These are phyloP conservation scores for Xylariales sp. DNA, from an alignment of 2,329 filamentous ascomycete genomes.

Conservation along the genomic window DNA sequence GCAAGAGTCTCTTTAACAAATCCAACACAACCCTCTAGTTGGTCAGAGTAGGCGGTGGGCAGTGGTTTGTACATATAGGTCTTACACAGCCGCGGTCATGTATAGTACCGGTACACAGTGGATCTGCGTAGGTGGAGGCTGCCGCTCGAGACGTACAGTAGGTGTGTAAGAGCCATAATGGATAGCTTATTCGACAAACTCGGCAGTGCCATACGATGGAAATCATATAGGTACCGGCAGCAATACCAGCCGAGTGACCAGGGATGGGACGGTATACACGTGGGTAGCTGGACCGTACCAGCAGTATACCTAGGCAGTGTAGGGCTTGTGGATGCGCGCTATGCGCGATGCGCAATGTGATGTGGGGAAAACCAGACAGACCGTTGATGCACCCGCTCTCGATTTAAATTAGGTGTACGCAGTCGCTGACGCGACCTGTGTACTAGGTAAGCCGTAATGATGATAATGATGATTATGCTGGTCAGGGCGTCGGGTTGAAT, in stretches of 20 bases:
- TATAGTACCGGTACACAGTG: conserved; percentile 5
- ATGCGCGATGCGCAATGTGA: conserved; percentile 6
- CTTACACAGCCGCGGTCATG: conserved; percentile 18
- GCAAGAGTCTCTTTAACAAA: conserved; percentile 24
- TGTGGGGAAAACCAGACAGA: conserved; percentile 20
- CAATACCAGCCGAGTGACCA: neutral
- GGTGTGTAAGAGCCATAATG: neutral
- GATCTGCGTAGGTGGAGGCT: neutral
- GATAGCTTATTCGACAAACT: conserved; percentile 14
- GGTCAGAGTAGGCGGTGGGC: neutral
- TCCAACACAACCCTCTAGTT: conserved; percentile 6
- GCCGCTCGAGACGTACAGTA: conserved; percentile 2
- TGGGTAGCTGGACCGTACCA: conserved; percentile 2
- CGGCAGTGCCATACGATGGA: conserved; percentile 16
- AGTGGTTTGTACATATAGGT: conserved; percentile 12
- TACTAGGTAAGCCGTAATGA: conserved; percentile 22
- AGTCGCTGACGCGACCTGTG: conserved; percentile 22
- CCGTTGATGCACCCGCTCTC: conserved; percentile 6
- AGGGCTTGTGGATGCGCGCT: neutral
- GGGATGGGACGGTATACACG: conserved; percentile 8
- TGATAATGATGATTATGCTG: neutral
- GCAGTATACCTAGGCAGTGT: neutral
- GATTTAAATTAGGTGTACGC: conserved; percentile 18
- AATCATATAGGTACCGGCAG: conserved; percentile 1
- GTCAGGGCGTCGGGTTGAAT: neutral